A percentile compares a stretch with the other conserved stretches of the same genome.
Conservation (phyloP, 2,329 filamentous ascomycete species). For the Stromatinia cepivora region DNA sequence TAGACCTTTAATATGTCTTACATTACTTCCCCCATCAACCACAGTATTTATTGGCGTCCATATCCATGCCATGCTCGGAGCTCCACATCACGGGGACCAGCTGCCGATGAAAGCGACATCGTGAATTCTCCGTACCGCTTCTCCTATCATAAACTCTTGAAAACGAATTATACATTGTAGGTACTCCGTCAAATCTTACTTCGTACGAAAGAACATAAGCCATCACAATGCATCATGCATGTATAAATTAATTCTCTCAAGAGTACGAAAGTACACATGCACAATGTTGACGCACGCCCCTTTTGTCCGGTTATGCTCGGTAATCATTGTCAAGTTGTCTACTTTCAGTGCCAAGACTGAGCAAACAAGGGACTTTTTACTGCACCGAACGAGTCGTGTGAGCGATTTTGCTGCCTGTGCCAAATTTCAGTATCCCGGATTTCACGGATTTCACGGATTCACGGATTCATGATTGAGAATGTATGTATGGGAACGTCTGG, state of each 20-base stretch:
- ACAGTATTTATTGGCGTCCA: no score
- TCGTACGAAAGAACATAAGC: no score
- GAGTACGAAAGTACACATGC: conserved; percentile 3
- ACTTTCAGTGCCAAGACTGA: neutral
- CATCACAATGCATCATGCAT: neutral
- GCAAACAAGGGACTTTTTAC: neutral
- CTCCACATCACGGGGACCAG: neutral
- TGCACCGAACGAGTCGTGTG: conserved; percentile 8
- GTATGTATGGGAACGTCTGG: neutral
- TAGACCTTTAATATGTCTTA: no score
- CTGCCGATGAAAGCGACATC: neutral
- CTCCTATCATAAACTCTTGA: neutral
- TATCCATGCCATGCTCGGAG: neutral
- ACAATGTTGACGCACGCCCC: neutral
- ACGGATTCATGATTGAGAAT: neutral
- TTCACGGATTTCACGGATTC: no score
- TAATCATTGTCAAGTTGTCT: neutral
- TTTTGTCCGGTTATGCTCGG: conserved; percentile 11
- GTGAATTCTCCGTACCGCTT: neutral
- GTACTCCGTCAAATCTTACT: neutral
- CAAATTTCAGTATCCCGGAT: neutral
- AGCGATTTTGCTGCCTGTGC: neutral
- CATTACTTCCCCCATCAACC: no score
- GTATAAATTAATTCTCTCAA: neutral
- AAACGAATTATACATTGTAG: neutral